A percentile compares a stretch with the other conserved stretches of the same genome.
Evolutionary conservation across 495 filamentous ascomycete species (phyloP).

Genomic region (Cladorrhinum samala): DNA sequence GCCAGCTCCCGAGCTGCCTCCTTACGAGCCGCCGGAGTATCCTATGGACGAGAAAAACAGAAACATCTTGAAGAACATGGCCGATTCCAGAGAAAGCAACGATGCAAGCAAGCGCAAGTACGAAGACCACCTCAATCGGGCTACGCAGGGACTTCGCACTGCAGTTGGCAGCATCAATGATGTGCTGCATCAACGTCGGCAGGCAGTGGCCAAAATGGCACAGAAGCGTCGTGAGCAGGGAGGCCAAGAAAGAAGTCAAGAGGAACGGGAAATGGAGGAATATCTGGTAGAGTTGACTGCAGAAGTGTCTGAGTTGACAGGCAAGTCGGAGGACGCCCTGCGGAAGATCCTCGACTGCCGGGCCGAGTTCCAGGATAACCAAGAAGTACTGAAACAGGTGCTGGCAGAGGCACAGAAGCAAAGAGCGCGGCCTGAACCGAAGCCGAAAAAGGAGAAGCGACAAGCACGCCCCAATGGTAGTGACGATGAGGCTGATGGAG

Average conservation of each 20-base stretch:
- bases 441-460: slow-evolving; percentile 12
- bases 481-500: slow-evolving; percentile 27
- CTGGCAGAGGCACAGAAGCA: slow-evolving; percentile 44
- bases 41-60: slow-evolving; percentile 37
- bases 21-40: slow-evolving; percentile 52
- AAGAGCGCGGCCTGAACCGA: slow-evolving; percentile 26
- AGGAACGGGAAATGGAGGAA: slow-evolving; percentile 33
- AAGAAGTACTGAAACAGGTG: slow-evolving; percentile 33
- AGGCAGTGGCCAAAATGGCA: slow-evolving; percentile 30
- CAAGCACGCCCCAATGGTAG: slow-evolving; percentile 19
- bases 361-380: slow-evolving; percentile 42
- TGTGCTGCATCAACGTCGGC: slow-evolving; percentile 43
- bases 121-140: slow-evolving; percentile 32
- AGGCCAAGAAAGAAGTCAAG: slow-evolving; percentile 33
- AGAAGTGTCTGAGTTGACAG: slow-evolving; percentile 33
- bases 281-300: slow-evolving; percentile 31
- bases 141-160: slow-evolving; percentile 30
- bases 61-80: slow-evolving; percentile 28
- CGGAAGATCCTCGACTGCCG: slow-evolving; percentile 40
- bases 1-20: slow-evolving; percentile 38
- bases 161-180: slow-evolving; percentile 50
- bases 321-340: slow-evolving; percentile 36
- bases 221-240: slow-evolving; percentile 29
- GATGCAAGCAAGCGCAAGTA: slow-evolving; percentile 21
- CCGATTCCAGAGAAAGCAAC: slow-evolving; percentile 23